Base-by-base conservation (phyloP, 257 asterid genomes). In the Asclepias syriaca region DNA sequence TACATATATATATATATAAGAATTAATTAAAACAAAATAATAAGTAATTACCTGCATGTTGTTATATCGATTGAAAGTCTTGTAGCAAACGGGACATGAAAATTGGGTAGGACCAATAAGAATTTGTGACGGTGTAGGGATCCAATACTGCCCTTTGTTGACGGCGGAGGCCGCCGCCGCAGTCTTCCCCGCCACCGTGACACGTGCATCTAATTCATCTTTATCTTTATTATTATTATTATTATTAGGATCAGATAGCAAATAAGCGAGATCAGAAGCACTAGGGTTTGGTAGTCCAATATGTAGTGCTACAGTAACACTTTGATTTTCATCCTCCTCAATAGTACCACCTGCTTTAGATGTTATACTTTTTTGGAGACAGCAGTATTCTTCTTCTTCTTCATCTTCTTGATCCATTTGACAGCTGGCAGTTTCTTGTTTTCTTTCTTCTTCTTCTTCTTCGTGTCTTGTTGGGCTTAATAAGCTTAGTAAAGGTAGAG, bases 271-370 rank as follows among this genome's bases (percentile, higher is more conserved):
- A 81, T 93, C 96, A 75, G 95, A 86, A 34, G 92, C 80, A 81
- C 88, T 92, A 88, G 97, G 98, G 95, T 86, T 93, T 82, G 98
- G 98, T 60, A 84, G 68, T 51, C 98, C 98, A 77, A 92, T 92
- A 45, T 87, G 98, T 3, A 92, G 92, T 6, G 96, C 91, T 66
- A 92, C 90, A 7, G 94, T 87, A 51, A 85, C 98, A 60, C 80
- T 87, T 45, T 68, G 74, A 50, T 70, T 78, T 19, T 46, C 75
- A 4, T 77, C 83, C 0, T 75, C 77, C 14, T 54, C 80, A 1
- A 34, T 34, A 39, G 24, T n/a, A 24, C 11, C 43, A 27, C 51
- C 66, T 27, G 45, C 16, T 34, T 27, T 50, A 14, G 75, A 68
- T 3, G 61, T 48, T 11, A 69, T 70, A 68, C 49, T 73, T 43